phyloP scores from a whole-genome alignment of 108 stramenopile genomes.

The Epipyxis sp. region DNA sequence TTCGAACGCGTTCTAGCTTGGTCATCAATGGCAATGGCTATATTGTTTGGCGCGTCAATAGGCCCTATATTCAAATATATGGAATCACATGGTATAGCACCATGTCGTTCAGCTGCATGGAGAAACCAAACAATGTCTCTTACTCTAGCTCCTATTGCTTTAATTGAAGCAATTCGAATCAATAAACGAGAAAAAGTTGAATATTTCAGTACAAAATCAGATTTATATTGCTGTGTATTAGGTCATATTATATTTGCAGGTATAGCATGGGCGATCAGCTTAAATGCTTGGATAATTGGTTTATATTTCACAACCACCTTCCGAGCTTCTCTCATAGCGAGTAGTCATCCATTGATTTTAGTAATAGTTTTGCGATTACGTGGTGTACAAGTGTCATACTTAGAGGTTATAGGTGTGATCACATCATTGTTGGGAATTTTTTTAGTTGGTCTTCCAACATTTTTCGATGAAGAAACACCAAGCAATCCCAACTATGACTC shows the following conservation, averaged over 20 bases:
- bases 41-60: constrained; percentile 19
- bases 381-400: neutral
- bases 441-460: neutral
- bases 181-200: neutral
- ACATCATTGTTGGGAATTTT: neutral
- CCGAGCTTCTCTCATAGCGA: neutral
- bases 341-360: neutral
- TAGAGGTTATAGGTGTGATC: neutral
- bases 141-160: neutral
- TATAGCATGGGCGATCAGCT: constrained; percentile 11
- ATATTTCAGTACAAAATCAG: constrained; percentile 2
- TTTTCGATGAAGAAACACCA: neutral
- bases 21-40: constrained; percentile 3
- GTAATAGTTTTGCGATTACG: neutral
- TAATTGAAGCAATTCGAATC: neutral
- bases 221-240: constrained; percentile 4
- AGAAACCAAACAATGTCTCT: constrained; percentile 8
- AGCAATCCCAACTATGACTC: no score
- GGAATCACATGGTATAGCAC: neutral
- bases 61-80: constrained; percentile 30
- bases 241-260: constrained; percentile 15
- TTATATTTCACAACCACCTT: constrained; percentile 15
- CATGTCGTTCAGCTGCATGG: constrained; percentile 1
- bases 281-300: constrained; percentile 2
- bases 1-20: constrained; percentile 13